These are phyloP conservation scores for Blechomonas ayalai DNA, from an alignment of 208 protist species.

Conservation along the genomic window DNA sequence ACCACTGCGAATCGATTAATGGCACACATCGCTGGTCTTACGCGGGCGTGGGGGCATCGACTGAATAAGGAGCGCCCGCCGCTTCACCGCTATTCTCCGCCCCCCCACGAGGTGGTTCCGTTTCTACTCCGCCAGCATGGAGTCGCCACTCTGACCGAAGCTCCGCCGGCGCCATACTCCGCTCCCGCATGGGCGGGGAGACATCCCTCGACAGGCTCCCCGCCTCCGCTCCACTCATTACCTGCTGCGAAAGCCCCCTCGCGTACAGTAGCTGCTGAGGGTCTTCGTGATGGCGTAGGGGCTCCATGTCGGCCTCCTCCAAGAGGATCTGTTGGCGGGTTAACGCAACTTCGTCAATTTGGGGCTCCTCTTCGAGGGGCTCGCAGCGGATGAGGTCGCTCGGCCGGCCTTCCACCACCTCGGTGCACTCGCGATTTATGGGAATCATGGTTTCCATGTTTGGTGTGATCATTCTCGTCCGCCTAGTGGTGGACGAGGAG, in stretches of 20 bases:
- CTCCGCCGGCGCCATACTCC: constrained; percentile 42
- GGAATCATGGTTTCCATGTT: no score
- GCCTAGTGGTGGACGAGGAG: no score
- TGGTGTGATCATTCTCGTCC: no score
- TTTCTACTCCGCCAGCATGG: no score
- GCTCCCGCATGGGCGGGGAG: constrained; percentile 39
- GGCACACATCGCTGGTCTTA: no score
- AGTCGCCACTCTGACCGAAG: constrained; percentile 7
- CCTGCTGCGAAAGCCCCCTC: constrained; percentile 23
- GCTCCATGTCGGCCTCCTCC: constrained; percentile 28
- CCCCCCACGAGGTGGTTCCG: no score
- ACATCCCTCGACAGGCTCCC: constrained; percentile 10
- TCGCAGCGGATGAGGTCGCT: constrained; percentile 12
- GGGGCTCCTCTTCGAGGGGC: constrained; percentile 18
- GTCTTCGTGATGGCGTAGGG: constrained; percentile 4
- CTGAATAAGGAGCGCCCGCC: no score
- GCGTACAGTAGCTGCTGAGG: constrained; percentile 14
- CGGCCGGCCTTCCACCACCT: constrained; percentile 1
- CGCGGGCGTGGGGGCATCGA: no score
- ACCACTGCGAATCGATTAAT: no score
- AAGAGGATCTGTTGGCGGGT: constrained; percentile 12
- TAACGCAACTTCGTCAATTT: constrained; percentile 27
- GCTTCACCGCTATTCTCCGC: no score
- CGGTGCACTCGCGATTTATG: no score
- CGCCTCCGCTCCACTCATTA: constrained; percentile 7